These are phyloP conservation scores for Camellia oleifera DNA, from an alignment of 179 eudicot species.

Conservation along the genomic window DNA sequence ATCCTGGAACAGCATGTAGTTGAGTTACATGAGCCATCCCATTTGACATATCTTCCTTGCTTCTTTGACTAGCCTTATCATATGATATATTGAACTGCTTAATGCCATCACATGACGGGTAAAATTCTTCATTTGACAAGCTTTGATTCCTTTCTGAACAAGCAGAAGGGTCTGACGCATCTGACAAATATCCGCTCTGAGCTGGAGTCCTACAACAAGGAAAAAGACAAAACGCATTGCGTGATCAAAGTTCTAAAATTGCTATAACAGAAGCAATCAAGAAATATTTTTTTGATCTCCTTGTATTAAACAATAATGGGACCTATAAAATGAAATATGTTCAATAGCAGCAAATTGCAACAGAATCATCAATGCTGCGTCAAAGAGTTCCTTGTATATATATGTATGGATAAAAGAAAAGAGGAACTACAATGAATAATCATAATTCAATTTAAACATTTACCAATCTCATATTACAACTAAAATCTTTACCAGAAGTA, in stretches of 20 bases:
- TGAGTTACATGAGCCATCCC: slow-evolving; percentile 43
- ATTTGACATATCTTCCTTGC: slow-evolving; percentile 33
- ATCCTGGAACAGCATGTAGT: slow-evolving; percentile 56
- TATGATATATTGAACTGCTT: slow-evolving; percentile 50
- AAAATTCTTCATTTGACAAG: slow-evolving; percentile 41
- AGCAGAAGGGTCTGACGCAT: slow-evolving; percentile 73
- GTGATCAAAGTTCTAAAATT: not conserved
- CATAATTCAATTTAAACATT: no score
- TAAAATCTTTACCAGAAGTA: no score
- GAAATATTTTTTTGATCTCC: not conserved
- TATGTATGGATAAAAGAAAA: no score
- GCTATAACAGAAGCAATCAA: not conserved
- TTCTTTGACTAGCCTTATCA: slow-evolving; percentile 49
- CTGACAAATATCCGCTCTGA: slow-evolving; percentile 71
- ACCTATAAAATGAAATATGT: not conserved
- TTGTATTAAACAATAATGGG: not conserved
- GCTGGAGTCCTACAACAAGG: slow-evolving; percentile 69
- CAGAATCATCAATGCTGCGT: slow-evolving; percentile 6
- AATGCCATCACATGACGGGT: slow-evolving; percentile 36
- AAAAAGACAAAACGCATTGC: slow-evolving; percentile 3
- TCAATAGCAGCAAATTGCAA: slow-evolving; percentile 3
- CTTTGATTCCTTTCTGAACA: slow-evolving; percentile 57
- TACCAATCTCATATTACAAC: no score
- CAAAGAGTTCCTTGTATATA: not conserved
- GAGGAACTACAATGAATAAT: no score